A percentile compares a stretch with the other conserved stretches of the same genome.
Evolutionary conservation across 495 filamentous ascomycete species (phyloP).

Genomic region (Pseudoneurospora amorphoporcata): DNA sequence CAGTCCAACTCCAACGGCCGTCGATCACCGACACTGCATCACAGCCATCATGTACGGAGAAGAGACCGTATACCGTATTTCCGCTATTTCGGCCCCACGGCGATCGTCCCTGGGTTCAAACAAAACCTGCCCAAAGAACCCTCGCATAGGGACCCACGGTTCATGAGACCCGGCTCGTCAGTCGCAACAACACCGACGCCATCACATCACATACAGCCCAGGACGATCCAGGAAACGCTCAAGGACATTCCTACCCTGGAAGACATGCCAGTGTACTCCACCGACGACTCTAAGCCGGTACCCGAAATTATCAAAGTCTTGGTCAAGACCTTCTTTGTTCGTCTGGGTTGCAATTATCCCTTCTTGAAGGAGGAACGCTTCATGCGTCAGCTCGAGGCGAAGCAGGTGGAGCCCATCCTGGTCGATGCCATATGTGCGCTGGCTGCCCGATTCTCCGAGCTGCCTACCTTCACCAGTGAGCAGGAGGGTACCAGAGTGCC

Average conservation of each 20-base stretch:
- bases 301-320: constrained; percentile 64
- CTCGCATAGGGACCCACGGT: background rate
- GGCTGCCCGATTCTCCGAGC: constrained; percentile 68
- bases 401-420: constrained; percentile 73
- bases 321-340: constrained; percentile 64
- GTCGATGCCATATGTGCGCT: constrained; percentile 76
- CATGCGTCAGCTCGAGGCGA: constrained; percentile 59
- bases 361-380: constrained; percentile 65
- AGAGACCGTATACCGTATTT: constrained; percentile 73
- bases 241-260: constrained; percentile 57
- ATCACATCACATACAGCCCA: constrained; percentile 20
- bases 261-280: constrained; percentile 71
- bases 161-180: background rate
- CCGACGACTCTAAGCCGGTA: constrained; percentile 52
- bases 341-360: constrained; percentile 73
- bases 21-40: constrained; percentile 32
- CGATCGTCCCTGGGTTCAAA: constrained; percentile 86
- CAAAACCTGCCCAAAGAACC: constrained; percentile 52
- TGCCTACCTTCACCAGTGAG: constrained; percentile 49
- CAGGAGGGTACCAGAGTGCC: constrained; percentile 39
- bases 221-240: constrained; percentile 40
- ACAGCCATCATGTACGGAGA: constrained; percentile 24
- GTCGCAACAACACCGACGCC: constrained; percentile 9
- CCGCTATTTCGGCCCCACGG: constrained; percentile 78
- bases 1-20: constrained; percentile 20